These are phyloP conservation scores for Isoetes taiwanensis DNA, from an alignment of 75 land plant genomes.

Conservation along the genomic window DNA sequence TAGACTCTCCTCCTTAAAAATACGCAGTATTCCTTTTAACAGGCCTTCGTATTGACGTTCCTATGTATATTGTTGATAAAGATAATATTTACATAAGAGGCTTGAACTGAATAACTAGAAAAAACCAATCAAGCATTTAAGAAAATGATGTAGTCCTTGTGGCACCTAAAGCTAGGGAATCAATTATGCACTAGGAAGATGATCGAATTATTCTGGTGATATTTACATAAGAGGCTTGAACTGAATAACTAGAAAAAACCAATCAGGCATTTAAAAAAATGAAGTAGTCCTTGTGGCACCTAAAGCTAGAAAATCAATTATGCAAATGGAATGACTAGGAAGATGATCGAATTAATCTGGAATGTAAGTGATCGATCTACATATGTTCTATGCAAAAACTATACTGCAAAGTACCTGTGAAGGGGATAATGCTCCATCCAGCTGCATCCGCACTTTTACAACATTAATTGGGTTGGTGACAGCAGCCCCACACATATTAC, in stretches of 20 bases:
- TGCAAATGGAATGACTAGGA: not conserved
- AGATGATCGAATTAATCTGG: not conserved
- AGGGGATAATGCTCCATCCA: conserved; percentile 34
- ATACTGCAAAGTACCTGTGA: too few relatives aligned
- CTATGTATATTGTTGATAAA: too few relatives aligned
- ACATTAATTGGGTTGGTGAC: conserved; percentile 39
- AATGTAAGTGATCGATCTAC: too few relatives aligned
- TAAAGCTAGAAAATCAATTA: not conserved
- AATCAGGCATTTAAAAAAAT: not conserved
- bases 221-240: not conserved
- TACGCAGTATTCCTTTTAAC: conserved; percentile 17
- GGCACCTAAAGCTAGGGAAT: not conserved
- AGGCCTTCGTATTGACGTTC: conserved; percentile 28
- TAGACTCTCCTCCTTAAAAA: conserved; percentile 27
- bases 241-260: not conserved
- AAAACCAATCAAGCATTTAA: not conserved
- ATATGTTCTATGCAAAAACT: too few relatives aligned
- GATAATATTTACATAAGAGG: not conserved
- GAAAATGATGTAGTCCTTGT: not conserved
- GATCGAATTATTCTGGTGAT: not conserved
- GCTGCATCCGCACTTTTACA: conserved; percentile 38
- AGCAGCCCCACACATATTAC: conserved; percentile 36
- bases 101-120: not conserved
- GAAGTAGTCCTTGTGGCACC: not conserved
- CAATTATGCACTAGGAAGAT: not conserved